Evolutionary conservation across 1,284 basidiomycete species (phyloP).

Genomic region (Ganoderma lingzhi): DNA sequence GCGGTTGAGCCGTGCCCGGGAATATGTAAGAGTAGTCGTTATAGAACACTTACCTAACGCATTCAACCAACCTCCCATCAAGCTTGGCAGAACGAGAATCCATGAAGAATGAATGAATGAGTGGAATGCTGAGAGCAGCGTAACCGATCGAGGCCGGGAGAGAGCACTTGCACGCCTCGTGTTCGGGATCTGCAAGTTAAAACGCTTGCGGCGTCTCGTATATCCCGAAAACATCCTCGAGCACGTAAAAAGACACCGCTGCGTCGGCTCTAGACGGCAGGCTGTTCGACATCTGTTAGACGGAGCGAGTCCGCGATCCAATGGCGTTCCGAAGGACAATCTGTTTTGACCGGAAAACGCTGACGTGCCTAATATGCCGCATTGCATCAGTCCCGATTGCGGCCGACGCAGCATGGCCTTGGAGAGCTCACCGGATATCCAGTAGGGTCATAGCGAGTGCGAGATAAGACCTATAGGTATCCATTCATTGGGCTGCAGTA

Average conservation of each 20-base stretch:
- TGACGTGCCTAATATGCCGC: background rate
- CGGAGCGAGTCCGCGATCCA: background rate
- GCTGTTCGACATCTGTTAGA: too few species aligned
- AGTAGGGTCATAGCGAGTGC: background rate
- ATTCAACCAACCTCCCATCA: constrained; percentile 12
- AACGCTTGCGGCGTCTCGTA: background rate
- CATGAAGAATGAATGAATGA: background rate
- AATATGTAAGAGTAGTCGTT: background rate
- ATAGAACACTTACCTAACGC: constrained; percentile 30
- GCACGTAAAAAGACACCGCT: constrained; percentile 5
- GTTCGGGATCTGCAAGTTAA: background rate
- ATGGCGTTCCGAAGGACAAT: background rate
- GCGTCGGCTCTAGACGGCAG: background rate
- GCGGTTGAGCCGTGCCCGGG: background rate
- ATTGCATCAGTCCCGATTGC: background rate
- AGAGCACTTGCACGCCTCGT: background rate
- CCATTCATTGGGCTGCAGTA: background rate
- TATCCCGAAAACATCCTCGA: background rate
- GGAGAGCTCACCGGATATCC: background rate
- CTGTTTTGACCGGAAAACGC: background rate
- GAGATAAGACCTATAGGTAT: background rate
- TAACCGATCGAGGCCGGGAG: background rate
- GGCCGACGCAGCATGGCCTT: background rate
- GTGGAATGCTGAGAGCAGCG: background rate
- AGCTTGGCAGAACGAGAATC: background rate